Percentiles rank a stretch among this genome's conserved stretches.
Conservation (phyloP, 805 yeast species). For the Wickerhamomyces subpelliculosus region DNA sequence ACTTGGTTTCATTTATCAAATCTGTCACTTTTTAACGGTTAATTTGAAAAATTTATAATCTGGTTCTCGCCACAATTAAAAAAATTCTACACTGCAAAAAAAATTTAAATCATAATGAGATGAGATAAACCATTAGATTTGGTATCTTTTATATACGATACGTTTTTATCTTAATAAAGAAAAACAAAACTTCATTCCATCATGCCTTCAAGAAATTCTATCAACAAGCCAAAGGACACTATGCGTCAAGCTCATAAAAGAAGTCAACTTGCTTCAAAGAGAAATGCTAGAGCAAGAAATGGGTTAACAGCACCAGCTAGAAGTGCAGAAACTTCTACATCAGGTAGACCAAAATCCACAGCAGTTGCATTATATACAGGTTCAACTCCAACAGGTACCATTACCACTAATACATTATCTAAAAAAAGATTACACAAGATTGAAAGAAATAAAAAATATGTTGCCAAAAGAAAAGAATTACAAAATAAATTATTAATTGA, state of each 20-base stretch:
- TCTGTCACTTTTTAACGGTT: too few relatives aligned
- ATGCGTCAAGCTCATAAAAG: conserved; percentile 44
- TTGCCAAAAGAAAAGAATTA: conserved; percentile 41
- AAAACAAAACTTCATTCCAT: too few relatives aligned
- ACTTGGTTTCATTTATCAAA: too few relatives aligned
- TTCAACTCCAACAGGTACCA: conserved; percentile 13
- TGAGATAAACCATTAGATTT: too few relatives aligned
- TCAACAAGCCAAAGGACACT: conserved; percentile 71
- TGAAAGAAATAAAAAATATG: conserved; percentile 71
- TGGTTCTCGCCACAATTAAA: too few relatives aligned
- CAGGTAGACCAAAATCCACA: conserved; percentile 34
- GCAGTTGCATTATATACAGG: conserved; percentile 35
- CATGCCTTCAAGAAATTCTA: conserved; percentile 82
- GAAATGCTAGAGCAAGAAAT: conserved; percentile 43
- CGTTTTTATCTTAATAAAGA: too few relatives aligned
- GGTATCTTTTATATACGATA: too few relatives aligned
- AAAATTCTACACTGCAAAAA: too few relatives aligned
- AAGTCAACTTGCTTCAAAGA: conserved; percentile 42
- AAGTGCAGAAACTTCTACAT: conserved; percentile 35
- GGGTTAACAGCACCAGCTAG: conserved; percentile 39
- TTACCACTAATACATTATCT: conserved; percentile 58
- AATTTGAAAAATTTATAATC: too few relatives aligned
- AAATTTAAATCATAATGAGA: too few relatives aligned
- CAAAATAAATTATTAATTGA: conserved; percentile 39
- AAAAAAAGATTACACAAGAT: conserved; percentile 74